Evolutionary conservation across 345 rosid genomes (phyloP).

Genomic region (Camelina laxa): DNA sequence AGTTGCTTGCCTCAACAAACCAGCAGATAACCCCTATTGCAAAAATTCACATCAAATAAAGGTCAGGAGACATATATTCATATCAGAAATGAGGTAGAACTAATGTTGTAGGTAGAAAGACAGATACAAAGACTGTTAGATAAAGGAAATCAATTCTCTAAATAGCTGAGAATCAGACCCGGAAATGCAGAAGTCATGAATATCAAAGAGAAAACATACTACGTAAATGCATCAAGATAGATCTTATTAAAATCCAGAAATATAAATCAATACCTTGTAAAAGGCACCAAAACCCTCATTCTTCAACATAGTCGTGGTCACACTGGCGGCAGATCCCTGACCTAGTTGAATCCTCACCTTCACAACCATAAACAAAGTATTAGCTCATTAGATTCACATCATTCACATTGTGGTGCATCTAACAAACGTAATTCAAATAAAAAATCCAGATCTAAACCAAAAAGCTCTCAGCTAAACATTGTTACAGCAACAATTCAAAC

Average conservation of each 20-base stretch:
- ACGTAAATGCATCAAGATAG: slow-evolving; percentile 12
- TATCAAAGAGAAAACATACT: slow-evolving; percentile 6
- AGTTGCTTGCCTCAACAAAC: slow-evolving; percentile 96
- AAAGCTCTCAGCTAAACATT: not conserved
- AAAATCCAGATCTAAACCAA: slow-evolving; percentile 36
- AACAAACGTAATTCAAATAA: not conserved
- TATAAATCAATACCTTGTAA: slow-evolving; percentile 68
- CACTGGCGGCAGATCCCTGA: slow-evolving; percentile 85
- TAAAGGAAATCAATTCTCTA: not conserved
- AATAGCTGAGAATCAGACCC: not conserved
- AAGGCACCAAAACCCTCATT: slow-evolving; percentile 89
- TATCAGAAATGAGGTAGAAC: not conserved
- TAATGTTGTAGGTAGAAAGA: not conserved
- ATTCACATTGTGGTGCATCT: slow-evolving; percentile 9
- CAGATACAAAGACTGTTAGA: not conserved
- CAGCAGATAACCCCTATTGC: slow-evolving; percentile 89
- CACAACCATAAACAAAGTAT: slow-evolving; percentile 36
- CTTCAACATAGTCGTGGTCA: slow-evolving; percentile 79
- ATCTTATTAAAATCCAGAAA: slow-evolving; percentile 9
- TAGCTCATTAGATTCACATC: slow-evolving; percentile 16
- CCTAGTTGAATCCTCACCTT: slow-evolving; percentile 99
- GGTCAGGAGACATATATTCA: slow-evolving; percentile 14
- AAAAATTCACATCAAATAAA: slow-evolving; percentile 10
- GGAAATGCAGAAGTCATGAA: not conserved
- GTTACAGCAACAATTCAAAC: not conserved